phyloP scores from a whole-genome alignment of 2,329 filamentous ascomycete genomes.

The Fusarium graminum region DNA sequence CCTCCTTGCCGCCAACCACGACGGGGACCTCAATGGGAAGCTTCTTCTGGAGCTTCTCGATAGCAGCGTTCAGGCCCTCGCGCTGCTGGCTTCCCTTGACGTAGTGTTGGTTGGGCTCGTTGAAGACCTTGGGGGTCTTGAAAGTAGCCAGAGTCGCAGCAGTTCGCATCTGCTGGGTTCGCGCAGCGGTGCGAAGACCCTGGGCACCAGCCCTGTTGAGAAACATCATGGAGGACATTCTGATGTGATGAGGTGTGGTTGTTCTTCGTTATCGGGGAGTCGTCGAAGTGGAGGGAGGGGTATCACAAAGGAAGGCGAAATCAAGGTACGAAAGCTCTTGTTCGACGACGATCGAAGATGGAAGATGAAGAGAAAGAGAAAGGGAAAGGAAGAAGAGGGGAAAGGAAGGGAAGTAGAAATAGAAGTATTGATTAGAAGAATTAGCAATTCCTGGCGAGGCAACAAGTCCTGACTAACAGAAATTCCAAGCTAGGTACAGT shows the following conservation, averaged over 20 bases:
- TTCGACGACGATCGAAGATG: constrained; percentile 38
- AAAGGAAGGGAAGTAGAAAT: constrained; percentile 15
- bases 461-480: constrained; percentile 38
- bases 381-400: constrained; percentile 8
- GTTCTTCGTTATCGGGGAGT: constrained; percentile 34
- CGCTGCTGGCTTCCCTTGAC: constrained; percentile 85
- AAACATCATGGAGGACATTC: constrained; percentile 54
- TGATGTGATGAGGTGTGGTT: constrained; percentile 8
- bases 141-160: constrained; percentile 80
- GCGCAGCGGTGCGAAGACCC: constrained; percentile 50
- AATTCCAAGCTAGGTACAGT: constrained; percentile 25
- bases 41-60: constrained; percentile 76
- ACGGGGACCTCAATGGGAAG: constrained; percentile 83
- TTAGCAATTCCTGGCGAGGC: constrained; percentile 4
- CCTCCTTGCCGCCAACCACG: constrained; percentile 85
- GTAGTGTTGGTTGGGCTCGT: constrained; percentile 98
- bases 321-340: constrained; percentile 10
- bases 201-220: constrained; percentile 53
- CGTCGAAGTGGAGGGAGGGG: constrained; percentile 30
- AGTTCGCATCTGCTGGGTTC: constrained; percentile 51
- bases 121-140: constrained; percentile 86
- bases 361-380: constrained; percentile 22
- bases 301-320: constrained; percentile 43
- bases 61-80: constrained; percentile 78
- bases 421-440: constrained; percentile 9